These are phyloP conservation scores for Diaporthe capsici DNA, from an alignment of 2,329 filamentous ascomycete genomes.

Conservation along the genomic window DNA sequence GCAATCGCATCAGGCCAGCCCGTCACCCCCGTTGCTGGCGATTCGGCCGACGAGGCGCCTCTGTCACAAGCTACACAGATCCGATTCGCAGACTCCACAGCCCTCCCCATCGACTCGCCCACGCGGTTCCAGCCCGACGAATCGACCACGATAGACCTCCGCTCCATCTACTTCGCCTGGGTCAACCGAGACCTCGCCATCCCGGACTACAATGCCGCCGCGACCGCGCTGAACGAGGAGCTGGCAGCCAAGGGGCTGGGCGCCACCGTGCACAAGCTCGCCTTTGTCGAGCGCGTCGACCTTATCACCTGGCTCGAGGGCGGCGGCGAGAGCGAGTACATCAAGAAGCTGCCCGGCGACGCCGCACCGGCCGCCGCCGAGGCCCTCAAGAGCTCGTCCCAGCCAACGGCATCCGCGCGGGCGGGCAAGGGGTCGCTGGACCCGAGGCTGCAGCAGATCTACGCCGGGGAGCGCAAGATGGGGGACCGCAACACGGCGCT, in stretches of 20 bases:
- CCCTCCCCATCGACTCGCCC: conserved; percentile 77
- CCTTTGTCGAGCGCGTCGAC: conserved; percentile 92
- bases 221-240: conserved; percentile 84
- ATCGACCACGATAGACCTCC: conserved; percentile 82
- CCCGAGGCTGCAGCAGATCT: conserved; percentile 87
- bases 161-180: conserved; percentile 97
- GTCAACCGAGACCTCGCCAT: conserved; percentile 91
- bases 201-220: conserved; percentile 90
- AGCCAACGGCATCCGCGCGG: conserved; percentile 61
- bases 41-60: conserved; percentile 72
- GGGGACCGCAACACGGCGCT: conserved; percentile 92
- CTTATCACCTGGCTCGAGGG: conserved; percentile 95
- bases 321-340: conserved; percentile 91
- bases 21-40: conserved; percentile 80
- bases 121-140: conserved; percentile 87
- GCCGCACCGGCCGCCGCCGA: conserved; percentile 58
- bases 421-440: conserved; percentile 79
- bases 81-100: conserved; percentile 76
- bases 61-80: conserved; percentile 85
- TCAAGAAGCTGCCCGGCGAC: conserved; percentile 84
- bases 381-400: conserved; percentile 53
- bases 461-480: conserved; percentile 90
- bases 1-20: conserved; percentile 80
- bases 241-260: conserved; percentile 65
- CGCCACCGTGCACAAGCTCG: conserved; percentile 85